Base-by-base conservation (phyloP, 371 early-diverging fungal species). In the Gilbertella persicaria region DNA sequence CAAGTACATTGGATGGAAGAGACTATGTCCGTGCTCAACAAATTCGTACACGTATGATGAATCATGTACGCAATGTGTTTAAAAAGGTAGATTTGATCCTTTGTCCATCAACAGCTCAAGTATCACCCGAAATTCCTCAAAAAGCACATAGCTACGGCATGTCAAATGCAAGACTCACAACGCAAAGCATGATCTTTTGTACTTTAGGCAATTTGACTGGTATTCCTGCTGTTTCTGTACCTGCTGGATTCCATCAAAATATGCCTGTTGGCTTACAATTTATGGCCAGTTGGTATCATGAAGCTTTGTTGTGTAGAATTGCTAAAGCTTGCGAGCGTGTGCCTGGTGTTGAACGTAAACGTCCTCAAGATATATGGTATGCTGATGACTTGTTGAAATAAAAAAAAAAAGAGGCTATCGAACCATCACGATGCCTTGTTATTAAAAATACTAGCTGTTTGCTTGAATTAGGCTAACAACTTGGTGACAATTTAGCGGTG, bases 241-340 rank as follows among this genome's bases (percentile, higher is more conserved):
- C 89, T 8, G 82, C 82, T 26, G 89, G 88, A 0, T 83, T 75
- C 47, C 54, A 78, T 17, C 50, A 79, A 3, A 81, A 78, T 7
- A 58, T 87, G 51, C 89, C 89, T 6, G 70, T 88, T 28, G 87
- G 83, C n/a, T 48, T 87, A 45, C 91, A 90, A 45, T 78, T 90
- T 47, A 82, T 84, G 77, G 78, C 79, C 5, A 67, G 77, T 48
- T 90, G 91, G 91, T 88, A 78, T 73, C 71, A 85, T 48, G 89
- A 88, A 61, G 84, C 76, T 36, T 45, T 78, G 14, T 59, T 87
- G 14, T 67, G 84, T 39, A 72, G 83, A 28, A 67, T 86, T 42
- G 87, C 83, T 6, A 75, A 66, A 42, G 66, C 79, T 0, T 71
- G 75, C 37, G 87, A 86, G 39, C 55, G 61, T 10, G 16, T 57